These are phyloP conservation scores for Themeda triandra DNA, from an alignment of 176 grass and related monocot species.

Conservation along the genomic window DNA sequence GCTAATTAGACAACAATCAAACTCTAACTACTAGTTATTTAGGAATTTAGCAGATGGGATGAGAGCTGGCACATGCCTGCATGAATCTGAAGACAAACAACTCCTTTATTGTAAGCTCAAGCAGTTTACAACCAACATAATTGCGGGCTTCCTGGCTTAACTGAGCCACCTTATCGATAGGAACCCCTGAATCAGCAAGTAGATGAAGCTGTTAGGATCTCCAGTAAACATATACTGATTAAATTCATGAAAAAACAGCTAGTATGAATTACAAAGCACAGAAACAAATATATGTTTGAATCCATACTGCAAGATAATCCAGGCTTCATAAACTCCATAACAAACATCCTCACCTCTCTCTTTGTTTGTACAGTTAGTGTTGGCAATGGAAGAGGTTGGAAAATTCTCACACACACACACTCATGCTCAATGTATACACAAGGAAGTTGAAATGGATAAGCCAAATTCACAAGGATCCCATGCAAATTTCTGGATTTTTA, in stretches of 20 bases:
- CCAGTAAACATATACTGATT: not conserved
- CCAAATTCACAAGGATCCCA: not conserved
- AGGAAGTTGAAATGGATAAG: no score
- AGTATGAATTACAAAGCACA: not conserved
- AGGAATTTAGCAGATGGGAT: slow-evolving; percentile 11
- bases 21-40: not conserved
- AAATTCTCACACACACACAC: not conserved
- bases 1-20: not conserved
- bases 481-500: not conserved
- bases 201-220: not conserved
- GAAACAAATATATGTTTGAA: not conserved
- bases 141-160: slow-evolving; percentile 82
- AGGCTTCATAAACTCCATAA: not conserved
- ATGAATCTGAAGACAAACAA: slow-evolving; percentile 97
- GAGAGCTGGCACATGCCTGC: slow-evolving; percentile 62
- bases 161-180: slow-evolving; percentile 85
- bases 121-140: slow-evolving; percentile 82
- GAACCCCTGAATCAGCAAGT: slow-evolving; percentile 56
- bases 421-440: not conserved
- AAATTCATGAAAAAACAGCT: not conserved
- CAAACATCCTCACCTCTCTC: not conserved
- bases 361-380: not conserved
- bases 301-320: not conserved
- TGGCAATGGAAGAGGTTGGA: not conserved
- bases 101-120: slow-evolving; percentile 91